Evolutionary conservation across 2,329 filamentous ascomycete genomes (phyloP).

Genomic region (Byssothecium circinans): DNA sequence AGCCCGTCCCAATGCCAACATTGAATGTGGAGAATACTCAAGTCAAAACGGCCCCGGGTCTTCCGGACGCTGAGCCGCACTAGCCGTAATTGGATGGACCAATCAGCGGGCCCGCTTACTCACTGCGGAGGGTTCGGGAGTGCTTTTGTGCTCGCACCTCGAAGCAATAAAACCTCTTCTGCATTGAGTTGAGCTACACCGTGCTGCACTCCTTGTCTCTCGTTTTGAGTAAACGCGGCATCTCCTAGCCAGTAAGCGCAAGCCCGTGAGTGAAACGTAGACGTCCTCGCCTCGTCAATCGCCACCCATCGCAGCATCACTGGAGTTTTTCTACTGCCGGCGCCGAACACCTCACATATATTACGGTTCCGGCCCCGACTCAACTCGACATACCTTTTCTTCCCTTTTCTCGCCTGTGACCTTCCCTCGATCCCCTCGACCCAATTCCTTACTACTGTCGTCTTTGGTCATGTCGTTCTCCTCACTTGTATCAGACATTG

Average conservation of each 20-base stretch:
- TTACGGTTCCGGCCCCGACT: not conserved
- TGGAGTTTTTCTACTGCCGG: not conserved
- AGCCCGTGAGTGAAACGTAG: constrained; percentile 5
- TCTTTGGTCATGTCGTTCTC: constrained; percentile 53
- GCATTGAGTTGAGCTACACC: not conserved
- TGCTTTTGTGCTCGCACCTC: not conserved
- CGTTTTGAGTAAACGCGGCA: too few relatives aligned
- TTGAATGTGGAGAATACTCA: too few relatives aligned
- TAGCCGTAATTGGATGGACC: not conserved
- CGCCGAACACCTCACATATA: not conserved
- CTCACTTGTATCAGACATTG: constrained; percentile 55
- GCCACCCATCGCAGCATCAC: constrained; percentile 4
- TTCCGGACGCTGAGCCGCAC: constrained; percentile 5
- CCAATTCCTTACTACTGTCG: not conserved
- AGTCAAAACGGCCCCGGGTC: too few relatives aligned
- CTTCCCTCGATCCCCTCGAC: constrained; percentile 1
- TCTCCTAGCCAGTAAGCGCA: too few relatives aligned
- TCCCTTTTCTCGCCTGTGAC: constrained; percentile 1
- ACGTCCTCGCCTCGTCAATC: constrained; percentile 8
- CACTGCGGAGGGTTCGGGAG: constrained; percentile 7
- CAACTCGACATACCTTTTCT: not conserved
- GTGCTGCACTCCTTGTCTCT: not conserved
- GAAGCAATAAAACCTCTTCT: not conserved
- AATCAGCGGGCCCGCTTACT: constrained; percentile 2
- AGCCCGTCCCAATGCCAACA: too few relatives aligned